Evolutionary conservation across 2,329 filamentous ascomycete species (phyloP), one percentile per base, ranked within the genome.

Genomic region (Hortaea werneckii): DNA sequence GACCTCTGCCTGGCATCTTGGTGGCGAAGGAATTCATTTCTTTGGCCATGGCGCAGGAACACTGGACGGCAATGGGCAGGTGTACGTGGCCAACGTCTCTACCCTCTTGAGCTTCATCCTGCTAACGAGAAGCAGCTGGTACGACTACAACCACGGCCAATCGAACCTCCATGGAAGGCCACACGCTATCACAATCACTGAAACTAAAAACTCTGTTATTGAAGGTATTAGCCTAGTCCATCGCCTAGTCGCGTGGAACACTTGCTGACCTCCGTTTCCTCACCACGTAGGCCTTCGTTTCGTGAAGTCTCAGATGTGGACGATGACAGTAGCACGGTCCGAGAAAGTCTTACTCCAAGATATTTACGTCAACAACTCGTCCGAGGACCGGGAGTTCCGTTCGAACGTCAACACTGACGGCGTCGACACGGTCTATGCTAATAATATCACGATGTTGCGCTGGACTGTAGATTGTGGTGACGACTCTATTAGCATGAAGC

Each of bases 31-130:
- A 80, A 12, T 55, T 61, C 5, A 67, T 74, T 49, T 62, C 72
- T 35, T 9, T n/a, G 32, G 32, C 9, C 32, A 35, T 29, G 77
- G 76, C 7, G 71, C 71, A 29, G 77, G 77, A 5, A 76, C 71
- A 2, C 60, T 80, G 7, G 69, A 79, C 54, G 77, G 78, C 5
- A 80, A 80, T 55, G 78, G 77, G 2, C 73, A 79, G 52, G 67
- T 69, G 2, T 80, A 77, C 40, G 28, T 9, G 43, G 20, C 20
- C 20, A 20, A 20, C 20, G 20, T 39, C n/a, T 37, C 13, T n/a
- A 10, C 29, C 7, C 34, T 37, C 29, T 5, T 20, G 20, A 28
- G 37, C 75, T 79, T 79, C 52, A 65, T 75, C 50, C 60, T 57
- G 9, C 9, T n/a, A 8, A 40, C 9, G 8, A 12, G 9, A 39